phyloP scores from a whole-genome alignment of 2,329 filamentous ascomycete species.

The Aspergillus fumigatiaffinis region DNA sequence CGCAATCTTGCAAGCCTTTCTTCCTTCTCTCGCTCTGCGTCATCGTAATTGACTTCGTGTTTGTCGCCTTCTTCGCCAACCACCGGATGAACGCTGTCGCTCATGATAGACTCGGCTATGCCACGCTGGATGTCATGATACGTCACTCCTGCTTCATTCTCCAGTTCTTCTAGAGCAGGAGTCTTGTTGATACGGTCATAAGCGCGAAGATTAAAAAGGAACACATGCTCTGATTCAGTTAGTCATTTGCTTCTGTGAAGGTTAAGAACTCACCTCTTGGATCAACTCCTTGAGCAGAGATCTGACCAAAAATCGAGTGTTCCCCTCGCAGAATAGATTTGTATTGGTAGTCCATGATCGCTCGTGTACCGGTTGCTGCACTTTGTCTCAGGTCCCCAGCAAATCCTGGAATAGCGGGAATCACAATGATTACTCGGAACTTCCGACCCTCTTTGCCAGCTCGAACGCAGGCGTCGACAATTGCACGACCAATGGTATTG shows the following conservation, averaged over 20 bases:
- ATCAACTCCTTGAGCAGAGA: constrained; percentile 70
- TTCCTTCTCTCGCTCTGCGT: constrained; percentile 37
- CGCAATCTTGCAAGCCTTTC: constrained; percentile 39
- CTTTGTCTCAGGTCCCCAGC: constrained; percentile 83
- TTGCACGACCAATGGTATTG: constrained; percentile 82
- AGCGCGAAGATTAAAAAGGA: constrained; percentile 87
- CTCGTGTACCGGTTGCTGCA: constrained; percentile 78
- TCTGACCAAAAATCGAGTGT: constrained; percentile 81
- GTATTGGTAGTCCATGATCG: constrained; percentile 99
- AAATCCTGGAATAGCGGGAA: constrained; percentile 90
- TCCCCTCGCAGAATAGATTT: constrained; percentile 91
- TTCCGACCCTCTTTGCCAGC: constrained; percentile 80
- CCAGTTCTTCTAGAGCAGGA: constrained; percentile 65
- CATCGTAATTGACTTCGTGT: constrained; percentile 37
- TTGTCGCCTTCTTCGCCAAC: constrained; percentile 44
- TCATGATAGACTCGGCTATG: constrained; percentile 85
- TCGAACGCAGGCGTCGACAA: constrained; percentile 82
- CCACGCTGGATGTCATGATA: constrained; percentile 86
- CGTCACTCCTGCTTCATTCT: constrained; percentile 74
- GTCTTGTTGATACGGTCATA: constrained; percentile 92
- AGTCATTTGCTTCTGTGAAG: constrained; percentile 34
- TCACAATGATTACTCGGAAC: constrained; percentile 84
- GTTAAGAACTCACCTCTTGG: constrained; percentile 47
- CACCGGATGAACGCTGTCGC: constrained; percentile 59
- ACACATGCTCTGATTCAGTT: constrained; percentile 62